These are phyloP conservation scores for Fusarium brachygibbosum DNA, from an alignment of 2,329 filamentous ascomycete genomes.

Conservation along the genomic window DNA sequence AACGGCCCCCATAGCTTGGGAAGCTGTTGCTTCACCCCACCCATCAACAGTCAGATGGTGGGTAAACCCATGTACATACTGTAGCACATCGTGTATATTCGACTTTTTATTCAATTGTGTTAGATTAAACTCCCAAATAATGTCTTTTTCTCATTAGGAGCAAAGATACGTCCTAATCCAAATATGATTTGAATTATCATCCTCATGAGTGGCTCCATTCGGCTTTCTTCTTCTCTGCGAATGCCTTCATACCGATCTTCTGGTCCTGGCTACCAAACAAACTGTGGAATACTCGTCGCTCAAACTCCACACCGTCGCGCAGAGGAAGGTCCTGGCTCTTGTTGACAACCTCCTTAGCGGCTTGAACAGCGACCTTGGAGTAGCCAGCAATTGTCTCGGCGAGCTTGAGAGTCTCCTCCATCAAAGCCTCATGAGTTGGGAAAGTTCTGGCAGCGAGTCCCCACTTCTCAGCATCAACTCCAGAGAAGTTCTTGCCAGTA, in stretches of 20 bases:
- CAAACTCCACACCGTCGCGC: constrained; percentile 92
- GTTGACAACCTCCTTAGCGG: constrained; percentile 97
- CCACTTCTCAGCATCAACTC: constrained; percentile 88
- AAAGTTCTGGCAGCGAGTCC: constrained; percentile 89
- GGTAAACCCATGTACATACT: not conserved
- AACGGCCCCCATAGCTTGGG: not conserved
- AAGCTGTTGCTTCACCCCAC: constrained; percentile 25
- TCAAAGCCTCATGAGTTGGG: constrained; percentile 81
- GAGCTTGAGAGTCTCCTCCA: constrained; percentile 84
- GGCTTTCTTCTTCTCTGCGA: constrained; percentile 93
- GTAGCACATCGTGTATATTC: not conserved
- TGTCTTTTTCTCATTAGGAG: not conserved
- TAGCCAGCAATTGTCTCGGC: constrained; percentile 92
- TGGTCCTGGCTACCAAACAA: constrained; percentile 96
- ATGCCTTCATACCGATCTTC: constrained; percentile 96
- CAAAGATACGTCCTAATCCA: not conserved
- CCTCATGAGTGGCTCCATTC: constrained; percentile 85
- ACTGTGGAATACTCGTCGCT: constrained; percentile 91
- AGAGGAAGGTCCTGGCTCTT: constrained; percentile 95
- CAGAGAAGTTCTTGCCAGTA: constrained; percentile 86
- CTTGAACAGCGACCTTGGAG: constrained; percentile 87
- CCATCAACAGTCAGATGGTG: constrained; percentile 9
- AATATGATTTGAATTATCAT: not conserved
- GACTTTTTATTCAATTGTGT: constrained; percentile 5
- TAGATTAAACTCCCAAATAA: not conserved